These are phyloP conservation scores for Cytospora piceae DNA, from an alignment of 2,329 filamentous ascomycete genomes.

Conservation along the genomic window DNA sequence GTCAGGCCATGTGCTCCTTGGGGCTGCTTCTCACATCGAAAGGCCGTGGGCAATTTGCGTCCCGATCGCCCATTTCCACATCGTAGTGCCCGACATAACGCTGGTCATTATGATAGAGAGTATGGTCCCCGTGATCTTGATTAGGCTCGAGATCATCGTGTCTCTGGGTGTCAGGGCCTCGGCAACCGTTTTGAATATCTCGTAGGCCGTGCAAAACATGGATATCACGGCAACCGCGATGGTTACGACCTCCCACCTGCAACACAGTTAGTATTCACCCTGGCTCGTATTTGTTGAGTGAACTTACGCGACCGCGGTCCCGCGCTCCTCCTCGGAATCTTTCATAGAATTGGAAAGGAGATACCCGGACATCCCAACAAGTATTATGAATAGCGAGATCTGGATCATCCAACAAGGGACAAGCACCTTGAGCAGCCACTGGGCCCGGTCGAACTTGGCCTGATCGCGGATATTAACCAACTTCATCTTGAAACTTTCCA, in stretches of 20 bases:
- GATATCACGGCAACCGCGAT: conserved; percentile 53
- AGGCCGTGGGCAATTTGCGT: conserved; percentile 53
- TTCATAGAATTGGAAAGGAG: conserved; percentile 53
- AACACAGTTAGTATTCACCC: conserved; percentile 1
- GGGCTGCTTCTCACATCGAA: conserved; percentile 50
- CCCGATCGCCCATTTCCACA: conserved; percentile 52
- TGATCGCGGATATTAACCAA: conserved; percentile 52
- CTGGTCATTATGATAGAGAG: conserved; percentile 56
- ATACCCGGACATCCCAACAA: conserved; percentile 58
- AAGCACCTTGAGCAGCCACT: conserved; percentile 54
- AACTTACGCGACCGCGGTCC: conserved; percentile 41
- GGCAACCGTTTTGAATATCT: conserved; percentile 50
- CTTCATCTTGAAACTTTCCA: conserved; percentile 31
- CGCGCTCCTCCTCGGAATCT: conserved; percentile 46
- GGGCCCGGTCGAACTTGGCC: conserved; percentile 55
- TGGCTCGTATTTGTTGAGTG: neutral
- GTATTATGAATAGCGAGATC: conserved; percentile 47
- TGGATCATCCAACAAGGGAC: conserved; percentile 56
- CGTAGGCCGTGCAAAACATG: conserved; percentile 51
- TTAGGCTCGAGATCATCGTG: conserved; percentile 54
- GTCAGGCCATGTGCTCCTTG: neutral
- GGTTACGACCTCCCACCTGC: conserved; percentile 59
- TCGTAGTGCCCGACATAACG: conserved; percentile 48
- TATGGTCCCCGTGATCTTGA: conserved; percentile 53
- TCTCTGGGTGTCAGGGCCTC: conserved; percentile 59